Percentiles rank a stretch among this genome's conserved stretches.
Evolutionary conservation across 805 yeast species (phyloP).

Genomic region (Candida tammaniensis): DNA sequence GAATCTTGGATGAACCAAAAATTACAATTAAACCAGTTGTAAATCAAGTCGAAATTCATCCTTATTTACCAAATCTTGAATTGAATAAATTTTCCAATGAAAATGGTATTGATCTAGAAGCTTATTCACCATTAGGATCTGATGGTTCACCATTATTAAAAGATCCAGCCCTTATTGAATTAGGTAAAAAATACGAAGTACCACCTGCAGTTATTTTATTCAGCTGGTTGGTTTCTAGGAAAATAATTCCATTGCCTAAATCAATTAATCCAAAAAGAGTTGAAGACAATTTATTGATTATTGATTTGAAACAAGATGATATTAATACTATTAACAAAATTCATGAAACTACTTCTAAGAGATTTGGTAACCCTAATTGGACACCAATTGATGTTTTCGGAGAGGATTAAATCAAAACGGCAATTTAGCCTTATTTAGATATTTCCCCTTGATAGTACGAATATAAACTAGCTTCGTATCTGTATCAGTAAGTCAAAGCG

Average conservation of each 20-base stretch:
- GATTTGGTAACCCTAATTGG: slow-evolving; percentile 14
- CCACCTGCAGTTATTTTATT: slow-evolving; percentile 51
- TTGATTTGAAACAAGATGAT: slow-evolving; percentile 35
- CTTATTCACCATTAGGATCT: slow-evolving; percentile 75
- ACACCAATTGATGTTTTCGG: slow-evolving; percentile 12
- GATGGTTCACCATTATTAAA: slow-evolving; percentile 52
- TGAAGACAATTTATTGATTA: slow-evolving; percentile 31
- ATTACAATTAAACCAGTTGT: slow-evolving; percentile 29
- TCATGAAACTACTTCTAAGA: slow-evolving; percentile 13
- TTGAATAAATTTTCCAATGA: slow-evolving; percentile 53
- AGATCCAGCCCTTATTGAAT: slow-evolving; percentile 38
- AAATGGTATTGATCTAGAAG: slow-evolving; percentile 61
- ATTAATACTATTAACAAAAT: slow-evolving; percentile 28
- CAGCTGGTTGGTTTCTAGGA: slow-evolving; percentile 44
- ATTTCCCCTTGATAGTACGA: no score
- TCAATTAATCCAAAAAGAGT: slow-evolving; percentile 29
- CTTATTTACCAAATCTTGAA: slow-evolving; percentile 59
- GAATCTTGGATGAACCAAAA: slow-evolving; percentile 34
- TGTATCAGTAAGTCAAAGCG: no score
- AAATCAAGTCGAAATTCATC: slow-evolving; percentile 35
- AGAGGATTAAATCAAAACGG: slow-evolving; percentile 6
- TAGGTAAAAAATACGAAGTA: slow-evolving; percentile 44
- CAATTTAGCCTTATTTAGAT: no score
- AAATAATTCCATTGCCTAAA: slow-evolving; percentile 38
- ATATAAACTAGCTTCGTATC: no score